Evolutionary conservation across 306 rosid genomes (phyloP).

Genomic region (Glycine soja): DNA sequence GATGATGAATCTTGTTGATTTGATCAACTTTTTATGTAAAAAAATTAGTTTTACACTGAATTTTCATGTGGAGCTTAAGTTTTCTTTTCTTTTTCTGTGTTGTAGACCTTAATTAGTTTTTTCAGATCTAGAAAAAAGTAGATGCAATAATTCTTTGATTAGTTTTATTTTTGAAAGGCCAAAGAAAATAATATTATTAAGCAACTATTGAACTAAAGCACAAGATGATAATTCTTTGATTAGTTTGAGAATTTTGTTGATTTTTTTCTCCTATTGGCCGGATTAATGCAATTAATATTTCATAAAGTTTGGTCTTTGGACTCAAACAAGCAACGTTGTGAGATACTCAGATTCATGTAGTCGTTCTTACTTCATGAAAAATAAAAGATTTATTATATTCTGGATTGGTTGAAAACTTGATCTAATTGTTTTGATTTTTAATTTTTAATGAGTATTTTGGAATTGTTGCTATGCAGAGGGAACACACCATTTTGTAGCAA

Average conservation of each 20-base stretch:
- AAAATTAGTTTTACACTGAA: background rate
- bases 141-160: background rate
- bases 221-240: too few relatives aligned
- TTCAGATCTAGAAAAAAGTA: slow-evolving; percentile 34
- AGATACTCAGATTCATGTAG: too few relatives aligned
- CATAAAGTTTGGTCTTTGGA: too few relatives aligned
- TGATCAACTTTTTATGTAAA: background rate
- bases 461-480: slow-evolving; percentile 67
- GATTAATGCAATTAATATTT: too few relatives aligned
- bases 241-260: background rate
- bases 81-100: background rate
- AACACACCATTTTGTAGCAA: slow-evolving; percentile 96
- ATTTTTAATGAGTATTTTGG: slow-evolving; percentile 40
- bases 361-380: too few relatives aligned
- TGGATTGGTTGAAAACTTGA: background rate
- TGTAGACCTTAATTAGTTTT: background rate
- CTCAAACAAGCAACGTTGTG: too few relatives aligned
- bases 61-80: slow-evolving; percentile 33
- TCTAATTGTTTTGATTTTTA: slow-evolving; percentile 32
- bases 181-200: too few relatives aligned
- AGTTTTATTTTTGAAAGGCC: too few relatives aligned
- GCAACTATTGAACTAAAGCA: too few relatives aligned
- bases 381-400: too few relatives aligned
- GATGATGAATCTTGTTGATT: slow-evolving; percentile 30
- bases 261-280: too few relatives aligned